These are phyloP conservation scores for Trichoderma sp. DNA, from an alignment of 2,329 filamentous ascomycete genomes.

Conservation along the genomic window DNA sequence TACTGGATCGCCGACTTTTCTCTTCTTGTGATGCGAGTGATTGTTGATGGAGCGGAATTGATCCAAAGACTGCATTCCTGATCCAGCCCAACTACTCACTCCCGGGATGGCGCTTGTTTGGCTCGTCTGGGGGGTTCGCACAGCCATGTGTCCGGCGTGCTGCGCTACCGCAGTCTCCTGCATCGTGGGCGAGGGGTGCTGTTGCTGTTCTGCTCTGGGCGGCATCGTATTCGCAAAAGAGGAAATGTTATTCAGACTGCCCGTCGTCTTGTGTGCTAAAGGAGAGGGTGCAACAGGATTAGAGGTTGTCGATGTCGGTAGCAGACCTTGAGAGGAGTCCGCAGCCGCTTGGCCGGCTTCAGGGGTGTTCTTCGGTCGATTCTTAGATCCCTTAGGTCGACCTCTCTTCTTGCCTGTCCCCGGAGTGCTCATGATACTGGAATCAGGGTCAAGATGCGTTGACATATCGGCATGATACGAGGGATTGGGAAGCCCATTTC, in stretches of 20 bases:
- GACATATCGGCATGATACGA: neutral
- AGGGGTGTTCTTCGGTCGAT: slow-evolving; percentile 38
- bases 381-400: slow-evolving; percentile 50
- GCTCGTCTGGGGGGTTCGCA: neutral
- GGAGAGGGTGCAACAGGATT: slow-evolving; percentile 22
- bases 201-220: slow-evolving; percentile 4
- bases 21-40: slow-evolving; percentile 5
- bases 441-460: slow-evolving; percentile 18
- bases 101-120: neutral
- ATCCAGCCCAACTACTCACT: slow-evolving; percentile 4
- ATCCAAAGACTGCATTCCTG: slow-evolving; percentile 10
- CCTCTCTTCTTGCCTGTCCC: slow-evolving; percentile 36
- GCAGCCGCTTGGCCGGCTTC: slow-evolving; percentile 14
- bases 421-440: slow-evolving; percentile 27
- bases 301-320: neutral
- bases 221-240: slow-evolving; percentile 6
- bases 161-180: neutral
- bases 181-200: slow-evolving; percentile 1
- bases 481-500: neutral
- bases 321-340: neutral
- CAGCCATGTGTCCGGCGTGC: neutral
- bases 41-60: slow-evolving; percentile 5
- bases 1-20: slow-evolving; percentile 8
- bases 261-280: slow-evolving; percentile 24
- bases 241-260: slow-evolving; percentile 5